Conservation (phyloP, 768 basidiomycete genomes). For the Mycena floridula region DNA sequence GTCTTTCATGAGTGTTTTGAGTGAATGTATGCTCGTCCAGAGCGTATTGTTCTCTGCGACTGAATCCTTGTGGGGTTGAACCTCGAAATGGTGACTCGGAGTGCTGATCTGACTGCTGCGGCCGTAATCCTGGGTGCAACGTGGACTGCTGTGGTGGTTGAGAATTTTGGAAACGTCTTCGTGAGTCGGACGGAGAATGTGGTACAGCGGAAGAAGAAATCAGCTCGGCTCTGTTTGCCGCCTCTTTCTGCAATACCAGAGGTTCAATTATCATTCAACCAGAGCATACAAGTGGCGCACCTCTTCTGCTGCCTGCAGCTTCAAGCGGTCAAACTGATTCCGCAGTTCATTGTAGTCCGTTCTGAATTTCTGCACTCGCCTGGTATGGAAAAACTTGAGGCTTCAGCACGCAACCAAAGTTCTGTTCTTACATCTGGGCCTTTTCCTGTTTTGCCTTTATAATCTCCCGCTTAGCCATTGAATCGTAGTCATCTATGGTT, state of each 20-base stretch:
- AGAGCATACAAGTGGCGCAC: slow-evolving; percentile 24
- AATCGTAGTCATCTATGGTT: slow-evolving; percentile 95
- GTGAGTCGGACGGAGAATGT: slow-evolving; percentile 49
- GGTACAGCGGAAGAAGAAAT: slow-evolving; percentile 40
- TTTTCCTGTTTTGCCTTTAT: slow-evolving; percentile 97
- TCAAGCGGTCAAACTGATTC: slow-evolving; percentile 74
- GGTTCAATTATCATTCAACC: not conserved
- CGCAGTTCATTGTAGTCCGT: slow-evolving; percentile 81
- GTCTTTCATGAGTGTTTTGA: slow-evolving; percentile 68
- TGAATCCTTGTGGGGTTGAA: slow-evolving; percentile 46
- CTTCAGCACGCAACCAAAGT: not conserved
- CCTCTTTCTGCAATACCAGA: slow-evolving; percentile 49
- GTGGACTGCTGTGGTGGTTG: slow-evolving; percentile 37
- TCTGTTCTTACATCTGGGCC: slow-evolving; percentile 69
- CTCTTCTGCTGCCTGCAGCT: slow-evolving; percentile 47
- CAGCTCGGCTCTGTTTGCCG: slow-evolving; percentile 58
- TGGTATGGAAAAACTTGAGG: slow-evolving; percentile 26
- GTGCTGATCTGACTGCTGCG: slow-evolving; percentile 35
- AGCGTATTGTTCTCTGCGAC: slow-evolving; percentile 68
- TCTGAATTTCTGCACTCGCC: slow-evolving; percentile 90
- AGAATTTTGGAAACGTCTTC: slow-evolving; percentile 58
- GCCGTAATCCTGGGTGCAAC: slow-evolving; percentile 46
- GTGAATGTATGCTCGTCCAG: slow-evolving; percentile 88
- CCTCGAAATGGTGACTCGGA: slow-evolving; percentile 86
- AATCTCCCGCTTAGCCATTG: slow-evolving; percentile 94